Base-by-base conservation (phyloP, 2,329 filamentous ascomycete species). In the Alternaria brassicicola region DNA sequence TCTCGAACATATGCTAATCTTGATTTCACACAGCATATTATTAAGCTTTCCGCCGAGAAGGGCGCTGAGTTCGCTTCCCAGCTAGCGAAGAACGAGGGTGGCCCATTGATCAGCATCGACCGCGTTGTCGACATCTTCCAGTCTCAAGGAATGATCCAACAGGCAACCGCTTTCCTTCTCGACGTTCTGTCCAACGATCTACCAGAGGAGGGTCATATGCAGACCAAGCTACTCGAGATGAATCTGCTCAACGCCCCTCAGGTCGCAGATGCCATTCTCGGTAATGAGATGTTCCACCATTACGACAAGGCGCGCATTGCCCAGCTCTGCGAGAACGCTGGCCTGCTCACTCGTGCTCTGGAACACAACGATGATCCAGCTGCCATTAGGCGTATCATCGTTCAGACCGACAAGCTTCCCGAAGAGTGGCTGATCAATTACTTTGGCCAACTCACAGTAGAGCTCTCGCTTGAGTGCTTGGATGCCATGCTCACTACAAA, bases 51-150 rank as follows among this genome's bases (percentile, higher is more conserved):
- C 28, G 90, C 93, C 0, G 94, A 98, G 75, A 97, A 97, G 83
- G 94, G 91, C 64, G 88, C 92, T 0, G 95, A 99, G 74, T 98
- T 99, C 71, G 96, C 95, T 21, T 91, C 90, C n/a, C 87, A 91
- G 64, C 85, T 99, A 61, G 94, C 92, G 41, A 97, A 95, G 77
- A 89, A 95, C 69, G 92, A 96, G 74, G 88, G 89, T 59, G 93
- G 92, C 25, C 89, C 93, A 23, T 82, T 97, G 58, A 89, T 99
- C 66, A 95, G 98, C 70, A 87, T 98, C 56, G 92, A 97, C 75
- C 92, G 94, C 45, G 93, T 97, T 23, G 92, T 97, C 47, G 95
- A 99, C 77, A 93, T 99, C 59, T 99, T 99, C 88, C 90, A 97
- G 79, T 93, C 93, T 9, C 95, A 99, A 78, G 93, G 93, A 72